Percentiles rank a stretch among this genome's conserved stretches.
These are phyloP conservation scores for Codiaeum variegatum DNA, from an alignment of 441 rosid genomes.

Conservation along the genomic window DNA sequence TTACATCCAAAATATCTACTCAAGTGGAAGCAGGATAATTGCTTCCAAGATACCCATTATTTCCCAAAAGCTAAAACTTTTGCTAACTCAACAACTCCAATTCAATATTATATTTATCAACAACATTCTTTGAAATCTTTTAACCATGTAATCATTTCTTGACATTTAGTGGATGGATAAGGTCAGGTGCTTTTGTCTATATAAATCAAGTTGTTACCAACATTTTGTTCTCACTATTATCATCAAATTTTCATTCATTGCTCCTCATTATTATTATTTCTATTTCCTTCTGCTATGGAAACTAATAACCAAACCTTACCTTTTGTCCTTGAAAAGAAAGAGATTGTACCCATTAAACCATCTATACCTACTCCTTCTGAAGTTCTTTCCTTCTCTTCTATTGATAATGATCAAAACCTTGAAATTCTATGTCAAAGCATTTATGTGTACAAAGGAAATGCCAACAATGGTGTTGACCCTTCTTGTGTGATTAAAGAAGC, in stretches of 20 bases:
- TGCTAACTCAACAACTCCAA: neutral
- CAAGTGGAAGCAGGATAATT: neutral
- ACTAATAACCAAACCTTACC: neutral
- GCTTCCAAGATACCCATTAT: neutral
- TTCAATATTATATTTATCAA: neutral
- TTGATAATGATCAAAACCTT: constrained; percentile 47
- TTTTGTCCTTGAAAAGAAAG: constrained; percentile 36
- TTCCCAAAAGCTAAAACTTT: neutral
- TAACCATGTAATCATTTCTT: neutral
- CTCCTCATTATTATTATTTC: neutral
- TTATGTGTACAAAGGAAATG: constrained; percentile 33
- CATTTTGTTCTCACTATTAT: neutral
- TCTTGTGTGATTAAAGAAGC: constrained; percentile 31
- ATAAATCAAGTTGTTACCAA: neutral
- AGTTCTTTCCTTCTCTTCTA: constrained; percentile 44
- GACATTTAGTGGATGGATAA: neutral
- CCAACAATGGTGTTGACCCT: constrained; percentile 20
- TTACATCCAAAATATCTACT: neutral
- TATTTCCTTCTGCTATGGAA: constrained; percentile 3
- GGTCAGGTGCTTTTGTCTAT: neutral
- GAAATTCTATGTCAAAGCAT: constrained; percentile 45
- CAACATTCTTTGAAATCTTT: neutral
- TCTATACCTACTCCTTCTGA: constrained; percentile 41
- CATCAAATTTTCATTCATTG: neutral
- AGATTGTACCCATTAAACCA: constrained; percentile 36